Base-by-base conservation (phyloP, 2,329 filamentous ascomycete genomes). In the Calycina herbarum region DNA sequence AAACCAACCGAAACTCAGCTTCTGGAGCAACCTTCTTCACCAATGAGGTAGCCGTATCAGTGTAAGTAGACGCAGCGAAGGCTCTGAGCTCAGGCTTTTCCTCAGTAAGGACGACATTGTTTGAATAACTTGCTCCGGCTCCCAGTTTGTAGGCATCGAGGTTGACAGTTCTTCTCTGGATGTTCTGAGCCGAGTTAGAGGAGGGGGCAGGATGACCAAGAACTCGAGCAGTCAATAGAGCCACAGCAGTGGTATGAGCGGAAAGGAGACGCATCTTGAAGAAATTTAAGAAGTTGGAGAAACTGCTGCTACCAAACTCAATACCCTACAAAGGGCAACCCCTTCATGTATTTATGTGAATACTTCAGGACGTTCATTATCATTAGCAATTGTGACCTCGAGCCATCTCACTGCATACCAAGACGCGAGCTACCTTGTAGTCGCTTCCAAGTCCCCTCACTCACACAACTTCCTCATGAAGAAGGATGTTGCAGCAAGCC, bases 1-100 rank as follows among this genome's bases (percentile, higher is more conserved):
- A 73, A 0, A 82, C 80, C 7, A 85, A 67, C 27, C 85, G 82
- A 75, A 86, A 87, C 24, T 74, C 74, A 15, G 77, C 73, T 60
- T 70, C 74, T 5, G 78, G 78, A 0, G 73, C 69, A 13, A 74
- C 74, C 20, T 59, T 74, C 75, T 80, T 81, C 57, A 83, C 76
- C 51, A 82, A 71, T n/a, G 78, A 77, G 2, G 74, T 80, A 2
- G 82, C 82, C 8, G 79, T 79, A 56, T 80, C 77, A 20, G 82
- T 75, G 59, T 82, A 82, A 33, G 59, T 57, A 13, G 62, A 54
- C 20, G 45, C 63, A 45, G 40, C 54, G 54, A 62, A 56, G 8
- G 56, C 31, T n/a, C 62, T 63, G 33, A 62, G 60, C 6, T 33
- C 31, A n/a, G 58, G 48, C 13, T 57, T 24, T 59, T 62, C 40